A percentile compares a stretch with the other conserved stretches of the same genome.
These are phyloP conservation scores for Neospermospora avenae DNA, from an alignment of 2,329 filamentous ascomycete species.

Conservation along the genomic window DNA sequence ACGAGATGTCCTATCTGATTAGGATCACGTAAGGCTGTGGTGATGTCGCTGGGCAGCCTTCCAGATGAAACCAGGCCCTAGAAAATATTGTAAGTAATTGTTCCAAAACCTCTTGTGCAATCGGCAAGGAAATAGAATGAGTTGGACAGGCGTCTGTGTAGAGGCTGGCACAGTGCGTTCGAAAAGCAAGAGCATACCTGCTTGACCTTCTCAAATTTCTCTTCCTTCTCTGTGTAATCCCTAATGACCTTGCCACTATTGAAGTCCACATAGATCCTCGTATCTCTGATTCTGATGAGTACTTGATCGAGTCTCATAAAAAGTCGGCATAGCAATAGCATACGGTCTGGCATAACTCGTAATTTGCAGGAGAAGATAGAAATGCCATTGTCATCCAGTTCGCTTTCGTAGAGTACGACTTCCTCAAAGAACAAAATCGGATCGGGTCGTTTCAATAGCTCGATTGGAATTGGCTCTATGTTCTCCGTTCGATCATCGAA, in stretches of 20 bases:
- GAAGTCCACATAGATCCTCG: conserved; percentile 89
- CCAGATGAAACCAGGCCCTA: conserved; percentile 50
- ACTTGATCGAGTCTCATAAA: conserved; percentile 95
- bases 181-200: conserved; percentile 47
- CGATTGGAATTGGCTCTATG: conserved; percentile 66
- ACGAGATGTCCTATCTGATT: conserved; percentile 70
- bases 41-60: conserved; percentile 65
- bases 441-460: conserved; percentile 82
- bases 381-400: conserved; percentile 96
- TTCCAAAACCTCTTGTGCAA: background rate
- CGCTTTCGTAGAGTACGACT: conserved; percentile 93
- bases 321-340: conserved; percentile 80
- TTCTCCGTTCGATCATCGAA: conserved; percentile 25
- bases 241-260: conserved; percentile 72
- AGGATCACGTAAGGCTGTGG: conserved; percentile 73
- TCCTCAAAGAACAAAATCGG: conserved; percentile 97
- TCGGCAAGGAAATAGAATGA: background rate
- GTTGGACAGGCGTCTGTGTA: background rate
- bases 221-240: conserved; percentile 89
- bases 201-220: conserved; percentile 72
- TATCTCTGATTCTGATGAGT: conserved; percentile 82
- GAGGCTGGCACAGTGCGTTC: background rate
- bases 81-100: conserved; percentile 25
- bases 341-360: conserved; percentile 83
- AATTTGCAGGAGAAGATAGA: conserved; percentile 87